Percentiles rank a stretch among this genome's conserved stretches.
These are phyloP conservation scores for Penicillium canescens DNA, from an alignment of 495 filamentous ascomycete species.

Conservation along the genomic window DNA sequence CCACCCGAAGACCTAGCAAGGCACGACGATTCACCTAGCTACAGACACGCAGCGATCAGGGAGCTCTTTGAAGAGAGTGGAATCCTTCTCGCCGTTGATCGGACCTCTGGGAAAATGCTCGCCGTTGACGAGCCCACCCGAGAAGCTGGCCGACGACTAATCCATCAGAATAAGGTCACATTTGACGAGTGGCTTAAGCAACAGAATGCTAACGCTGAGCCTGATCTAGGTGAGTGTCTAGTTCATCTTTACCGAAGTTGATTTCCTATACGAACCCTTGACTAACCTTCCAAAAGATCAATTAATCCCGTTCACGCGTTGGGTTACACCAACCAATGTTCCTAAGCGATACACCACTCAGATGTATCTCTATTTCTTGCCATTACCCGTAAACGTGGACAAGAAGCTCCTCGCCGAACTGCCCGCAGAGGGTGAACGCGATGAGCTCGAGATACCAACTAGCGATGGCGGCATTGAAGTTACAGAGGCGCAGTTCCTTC, in stretches of 20 bases:
- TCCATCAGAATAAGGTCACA: constrained; percentile 60
- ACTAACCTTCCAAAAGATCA: constrained; percentile 38
- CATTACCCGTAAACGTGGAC: constrained; percentile 52
- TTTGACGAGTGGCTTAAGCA: constrained; percentile 68
- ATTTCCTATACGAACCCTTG: constrained; percentile 1
- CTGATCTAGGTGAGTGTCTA: constrained; percentile 60
- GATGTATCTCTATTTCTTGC: constrained; percentile 96
- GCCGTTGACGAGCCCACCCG: constrained; percentile 58
- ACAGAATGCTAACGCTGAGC: constrained; percentile 58
- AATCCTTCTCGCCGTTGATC: constrained; percentile 70
- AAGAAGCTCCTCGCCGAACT: constrained; percentile 30
- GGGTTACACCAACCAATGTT: constrained; percentile 77
- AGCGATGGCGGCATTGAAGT: constrained; percentile 85
- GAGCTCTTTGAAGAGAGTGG: constrained; percentile 97
- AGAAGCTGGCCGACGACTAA: constrained; percentile 63
- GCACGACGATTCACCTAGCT: constrained; percentile 67
- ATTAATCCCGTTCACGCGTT: constrained; percentile 83
- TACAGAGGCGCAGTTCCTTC: constrained; percentile 75
- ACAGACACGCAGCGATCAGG: constrained; percentile 77
- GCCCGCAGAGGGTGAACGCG: constrained; percentile 34
- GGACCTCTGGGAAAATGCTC: constrained; percentile 47
- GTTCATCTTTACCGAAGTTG: background rate
- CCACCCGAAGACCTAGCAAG: constrained; percentile 39
- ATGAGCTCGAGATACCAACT: constrained; percentile 59
- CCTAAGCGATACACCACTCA: constrained; percentile 83